Evolutionary conservation across 2,329 filamentous ascomycete species (phyloP), one percentile per base, ranked within the genome.

Genomic region (Aureobasidium sp.): DNA sequence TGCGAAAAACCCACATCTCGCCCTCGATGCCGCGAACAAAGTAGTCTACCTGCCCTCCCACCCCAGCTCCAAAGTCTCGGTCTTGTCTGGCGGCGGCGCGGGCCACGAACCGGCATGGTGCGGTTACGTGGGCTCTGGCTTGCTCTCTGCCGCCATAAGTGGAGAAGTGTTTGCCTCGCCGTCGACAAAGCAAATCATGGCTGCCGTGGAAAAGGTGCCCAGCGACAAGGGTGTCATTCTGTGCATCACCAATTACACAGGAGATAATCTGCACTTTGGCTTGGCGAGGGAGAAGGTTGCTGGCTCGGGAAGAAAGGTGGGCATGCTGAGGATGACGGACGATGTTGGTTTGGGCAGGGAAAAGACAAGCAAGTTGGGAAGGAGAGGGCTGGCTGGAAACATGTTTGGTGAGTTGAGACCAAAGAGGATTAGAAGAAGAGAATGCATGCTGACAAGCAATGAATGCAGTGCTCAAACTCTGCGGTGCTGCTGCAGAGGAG

Each of bases 351-450:
- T 82, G 39, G 79, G 78, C 2, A 72, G 78, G 61, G 74, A 77
- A 65, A 78, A 81, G 70, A 79, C 78, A 12, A 75, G 74, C 25
- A 79, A 78, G 63, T 73, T 80, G 8, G 79, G 79, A 11, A 68
- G 79, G 63, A 73, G 80, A 73, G 80, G 79, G 2, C 65, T 82
- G 31, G 79, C 79, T 47, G 80, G 78, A 1, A 82, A 83, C 67
- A 67, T 81, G 31, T 70, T 81, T 25, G 76, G 74, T 63, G 22
- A 41, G 51, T 22, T 62, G 29, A 7, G 61, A 49, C 34, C 3
- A 6, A 68, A 68, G 63, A 20, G 41, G 12, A 34, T 3, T 6
- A 9, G 52, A 15, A 53, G 7, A 20, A 37, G 12, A 11, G 27
- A 5, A 5, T 11, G 9, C 5, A 12, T 20, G 48, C 39, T 47